Percentiles rank a stretch among this genome's conserved stretches.
These are phyloP conservation scores for Nicotiana rustica DNA, from an alignment of 305 asterid species.

Conservation along the genomic window DNA sequence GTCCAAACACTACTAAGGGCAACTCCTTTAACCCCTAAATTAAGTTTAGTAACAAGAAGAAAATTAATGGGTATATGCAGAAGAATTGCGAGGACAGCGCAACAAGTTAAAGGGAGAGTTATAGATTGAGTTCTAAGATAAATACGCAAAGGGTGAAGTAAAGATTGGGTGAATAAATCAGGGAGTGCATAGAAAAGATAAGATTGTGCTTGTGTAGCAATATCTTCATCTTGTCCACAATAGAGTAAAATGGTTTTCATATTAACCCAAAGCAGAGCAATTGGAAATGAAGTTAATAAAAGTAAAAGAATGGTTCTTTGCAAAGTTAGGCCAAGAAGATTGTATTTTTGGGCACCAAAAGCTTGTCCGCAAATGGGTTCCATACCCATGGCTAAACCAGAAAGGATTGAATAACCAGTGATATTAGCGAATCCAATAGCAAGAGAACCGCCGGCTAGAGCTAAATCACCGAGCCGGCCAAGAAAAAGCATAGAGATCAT, in stretches of 20 bases:
- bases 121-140: constrained; percentile 67
- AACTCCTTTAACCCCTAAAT: constrained; percentile 57
- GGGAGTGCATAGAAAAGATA: constrained; percentile 55
- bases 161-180: constrained; percentile 55
- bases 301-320: constrained; percentile 65
- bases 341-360: constrained; percentile 56
- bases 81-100: constrained; percentile 54
- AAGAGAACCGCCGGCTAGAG: constrained; percentile 66
- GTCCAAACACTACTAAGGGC: constrained; percentile 64
- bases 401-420: constrained; percentile 64
- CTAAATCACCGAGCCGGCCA: constrained; percentile 58
- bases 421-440: constrained; percentile 69
- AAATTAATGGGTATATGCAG: constrained; percentile 62
- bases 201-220: constrained; percentile 58
- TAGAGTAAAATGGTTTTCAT: constrained; percentile 51
- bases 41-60: constrained; percentile 52
- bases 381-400: constrained; percentile 74
- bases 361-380: constrained; percentile 77
- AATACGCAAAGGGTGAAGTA: constrained; percentile 62
- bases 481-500: constrained; percentile 72
- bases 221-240: constrained; percentile 58
- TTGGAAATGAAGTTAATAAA: constrained; percentile 51
- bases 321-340: constrained; percentile 57
- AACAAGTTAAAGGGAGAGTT: constrained; percentile 60
- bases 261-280: constrained; percentile 61